Base-by-base conservation (phyloP, 2,329 filamentous ascomycete genomes). In the Colletotrichum spinosum region DNA sequence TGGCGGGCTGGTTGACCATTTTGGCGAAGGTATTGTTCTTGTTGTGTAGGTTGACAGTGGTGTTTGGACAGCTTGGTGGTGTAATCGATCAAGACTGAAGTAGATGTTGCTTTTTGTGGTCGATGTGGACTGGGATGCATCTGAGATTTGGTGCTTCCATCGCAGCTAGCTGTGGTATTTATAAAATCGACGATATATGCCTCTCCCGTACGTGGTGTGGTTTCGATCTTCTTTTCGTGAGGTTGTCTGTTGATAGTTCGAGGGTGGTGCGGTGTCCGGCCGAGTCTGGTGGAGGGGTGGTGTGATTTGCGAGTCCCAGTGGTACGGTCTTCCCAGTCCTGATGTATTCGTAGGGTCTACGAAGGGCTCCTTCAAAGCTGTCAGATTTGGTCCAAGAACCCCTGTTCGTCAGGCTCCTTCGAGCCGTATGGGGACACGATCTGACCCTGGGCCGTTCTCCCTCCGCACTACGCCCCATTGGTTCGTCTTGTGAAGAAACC, bases 1-100 rank as follows among this genome's bases (percentile, higher is more conserved):
- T 64, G 60, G 41, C 48, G n/a, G 49, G 58, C 33, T 66, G 63
- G 59, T 51, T 64, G 60, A 58, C 63, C 63, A 66, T 66, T 50
- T 35, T 59, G 15, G 46, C 37, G 8, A 17, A 17, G 17, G 17
- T 17, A 17, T 17, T 17, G 41, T 54, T 66, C 42, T 39, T 60
- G 12, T 10, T 6, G 50, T 37, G 48, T 42, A 46, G 48, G 33
- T 57, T 42, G 38, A 17, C 7, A 37, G 55, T 39, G 58, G 41
- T 34, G 39, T 8, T 35, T 39, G 52, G 11, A 44, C 8, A 33
- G 46, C 25, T 38, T 45, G 33, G 49, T 33, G 15, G 33, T 49
- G 42, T 52, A 45, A 54, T 53, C 59, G 49, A 25, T 54, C 33
- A 15, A 45, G 46, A 49, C 25, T 15, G 58, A 12, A 7, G 41